Conservation (phyloP, 345 rosid genomes). For the Streptanthus diversifolius region DNA sequence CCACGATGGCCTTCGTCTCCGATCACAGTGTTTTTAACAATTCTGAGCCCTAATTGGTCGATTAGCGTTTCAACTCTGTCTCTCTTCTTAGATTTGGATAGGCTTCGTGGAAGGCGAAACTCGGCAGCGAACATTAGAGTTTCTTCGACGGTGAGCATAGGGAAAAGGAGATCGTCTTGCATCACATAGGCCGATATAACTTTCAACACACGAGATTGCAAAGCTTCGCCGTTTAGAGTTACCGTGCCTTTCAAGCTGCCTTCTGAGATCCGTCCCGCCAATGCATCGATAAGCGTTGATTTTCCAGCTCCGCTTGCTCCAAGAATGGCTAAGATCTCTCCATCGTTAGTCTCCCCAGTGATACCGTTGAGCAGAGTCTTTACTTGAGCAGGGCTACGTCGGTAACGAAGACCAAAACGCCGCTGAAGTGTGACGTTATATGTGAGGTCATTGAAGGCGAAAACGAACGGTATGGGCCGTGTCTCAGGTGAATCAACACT, state of each 20-base stretch:
- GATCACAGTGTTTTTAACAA: slow-evolving; percentile 50
- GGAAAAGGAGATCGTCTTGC: slow-evolving; percentile 92
- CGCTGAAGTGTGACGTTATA: slow-evolving; percentile 19
- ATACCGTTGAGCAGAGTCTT: slow-evolving; percentile 45
- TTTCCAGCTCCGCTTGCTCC: slow-evolving; percentile 94
- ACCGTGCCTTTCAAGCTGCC: slow-evolving; percentile 82
- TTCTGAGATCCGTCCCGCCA: slow-evolving; percentile 67
- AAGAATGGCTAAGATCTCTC: slow-evolving; percentile 74
- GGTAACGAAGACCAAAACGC: slow-evolving; percentile 30
- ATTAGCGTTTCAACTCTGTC: slow-evolving; percentile 61
- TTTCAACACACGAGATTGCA: slow-evolving; percentile 38
- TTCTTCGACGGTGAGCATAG: slow-evolving; percentile 72
- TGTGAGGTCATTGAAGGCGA: slow-evolving; percentile 20
- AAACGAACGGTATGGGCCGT: slow-evolving; percentile 22
- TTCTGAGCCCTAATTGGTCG: slow-evolving; percentile 68
- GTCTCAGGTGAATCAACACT: slow-evolving; percentile 4
- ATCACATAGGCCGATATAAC: slow-evolving; percentile 80
- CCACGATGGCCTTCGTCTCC: slow-evolving; percentile 86
- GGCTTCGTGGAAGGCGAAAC: slow-evolving; percentile 67
- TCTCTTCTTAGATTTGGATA: slow-evolving; percentile 63
- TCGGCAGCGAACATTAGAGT: slow-evolving; percentile 87
- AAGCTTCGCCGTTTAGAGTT: slow-evolving; percentile 62
- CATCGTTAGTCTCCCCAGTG: slow-evolving; percentile 66
- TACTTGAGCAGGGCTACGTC: slow-evolving; percentile 15
- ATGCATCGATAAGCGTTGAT: slow-evolving; percentile 84